Conservation (phyloP, 805 yeast genomes). For the Schwanniomyces occidentalis region DNA sequence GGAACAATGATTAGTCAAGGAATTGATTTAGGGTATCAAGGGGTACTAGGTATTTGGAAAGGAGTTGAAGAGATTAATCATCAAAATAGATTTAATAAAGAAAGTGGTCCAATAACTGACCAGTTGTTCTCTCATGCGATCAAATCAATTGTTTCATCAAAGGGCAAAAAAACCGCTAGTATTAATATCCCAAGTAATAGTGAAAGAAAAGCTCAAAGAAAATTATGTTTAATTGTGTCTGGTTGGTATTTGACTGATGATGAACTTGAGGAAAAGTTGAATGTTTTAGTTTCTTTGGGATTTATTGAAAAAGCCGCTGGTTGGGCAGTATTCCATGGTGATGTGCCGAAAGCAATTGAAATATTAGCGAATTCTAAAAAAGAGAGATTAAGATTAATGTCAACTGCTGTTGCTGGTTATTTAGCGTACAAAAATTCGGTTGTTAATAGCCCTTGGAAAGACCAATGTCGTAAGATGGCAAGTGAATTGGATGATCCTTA, state of each 20-base stretch:
- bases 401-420: constrained; percentile 93
- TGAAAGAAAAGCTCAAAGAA: constrained; percentile 63
- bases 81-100: constrained; percentile 46
- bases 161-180: constrained; percentile 48
- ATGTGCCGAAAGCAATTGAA: constrained; percentile 75
- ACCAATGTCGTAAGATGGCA: constrained; percentile 85
- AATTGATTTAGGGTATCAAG: constrained; percentile 82
- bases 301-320: constrained; percentile 91
- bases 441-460: constrained; percentile 83
- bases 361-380: constrained; percentile 74
- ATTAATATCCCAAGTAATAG: constrained; percentile 47
- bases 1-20: constrained; percentile 69
- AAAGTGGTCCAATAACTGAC: constrained; percentile 26
- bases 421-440: constrained; percentile 59
- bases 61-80: constrained; percentile 53
- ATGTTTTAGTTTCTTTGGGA: constrained; percentile 54
- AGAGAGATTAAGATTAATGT: constrained; percentile 72
- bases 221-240: constrained; percentile 75
- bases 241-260: constrained; percentile 86
- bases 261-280: constrained; percentile 71
- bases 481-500: constrained; percentile 90
- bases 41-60: constrained; percentile 89
- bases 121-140: constrained; percentile 52
- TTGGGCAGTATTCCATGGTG: constrained; percentile 95
- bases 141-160: constrained; percentile 48